Conservation (phyloP, 2,329 filamentous ascomycete species). For the Verticillium nonalfalfae region DNA sequence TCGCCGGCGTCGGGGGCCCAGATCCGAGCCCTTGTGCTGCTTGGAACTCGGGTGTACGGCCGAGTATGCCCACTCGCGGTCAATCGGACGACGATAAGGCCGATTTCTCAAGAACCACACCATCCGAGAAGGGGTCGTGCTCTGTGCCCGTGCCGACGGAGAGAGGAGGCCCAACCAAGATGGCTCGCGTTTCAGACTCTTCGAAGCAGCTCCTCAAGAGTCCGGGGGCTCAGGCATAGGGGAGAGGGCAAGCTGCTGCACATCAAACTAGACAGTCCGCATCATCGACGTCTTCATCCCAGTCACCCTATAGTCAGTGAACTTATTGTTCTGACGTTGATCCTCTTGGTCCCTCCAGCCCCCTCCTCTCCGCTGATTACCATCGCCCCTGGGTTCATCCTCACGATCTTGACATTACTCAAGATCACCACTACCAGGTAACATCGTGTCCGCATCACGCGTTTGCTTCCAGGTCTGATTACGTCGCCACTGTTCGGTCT, state of each 20-base stretch:
- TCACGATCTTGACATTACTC: background rate
- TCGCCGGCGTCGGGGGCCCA: background rate
- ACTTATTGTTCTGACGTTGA: background rate
- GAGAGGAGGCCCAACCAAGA: background rate
- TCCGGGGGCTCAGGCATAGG: background rate
- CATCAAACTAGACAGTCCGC: background rate
- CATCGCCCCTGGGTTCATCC: background rate
- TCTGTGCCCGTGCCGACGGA: background rate
- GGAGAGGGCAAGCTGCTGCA: background rate
- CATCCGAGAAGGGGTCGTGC: background rate
- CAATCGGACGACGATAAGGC: background rate
- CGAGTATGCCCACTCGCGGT: too few relatives aligned
- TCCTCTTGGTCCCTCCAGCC: background rate
- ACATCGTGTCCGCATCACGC: background rate
- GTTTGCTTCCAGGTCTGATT: background rate
- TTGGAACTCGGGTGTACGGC: too few relatives aligned
- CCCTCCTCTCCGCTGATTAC: background rate
- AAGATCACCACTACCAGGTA: background rate
- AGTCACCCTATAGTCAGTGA: background rate
- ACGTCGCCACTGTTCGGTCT: background rate
- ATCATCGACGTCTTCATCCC: background rate
- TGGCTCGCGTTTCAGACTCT: background rate
- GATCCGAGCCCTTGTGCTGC: background rate
- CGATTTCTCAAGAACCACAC: background rate
- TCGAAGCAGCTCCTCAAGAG: background rate